Conservation (phyloP, 805 yeast species). For the Grigorovia yakushimaensis region DNA sequence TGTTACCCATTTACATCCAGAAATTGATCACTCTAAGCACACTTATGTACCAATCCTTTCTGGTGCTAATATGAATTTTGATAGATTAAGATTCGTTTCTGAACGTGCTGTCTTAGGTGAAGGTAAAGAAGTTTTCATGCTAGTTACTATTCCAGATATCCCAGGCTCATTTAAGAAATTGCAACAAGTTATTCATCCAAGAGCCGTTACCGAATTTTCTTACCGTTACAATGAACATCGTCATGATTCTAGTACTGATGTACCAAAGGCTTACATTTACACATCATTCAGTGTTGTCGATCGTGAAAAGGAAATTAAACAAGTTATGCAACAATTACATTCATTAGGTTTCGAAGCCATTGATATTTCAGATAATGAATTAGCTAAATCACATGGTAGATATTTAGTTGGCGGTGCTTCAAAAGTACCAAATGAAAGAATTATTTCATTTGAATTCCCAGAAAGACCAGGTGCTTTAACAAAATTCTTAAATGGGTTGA, state of each 20-base stretch:
- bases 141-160: conserved; percentile 81
- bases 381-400: conserved; percentile 94
- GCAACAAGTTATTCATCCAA: conserved; percentile 71
- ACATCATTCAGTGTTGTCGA: conserved; percentile 79
- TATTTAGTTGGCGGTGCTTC: conserved; percentile 92
- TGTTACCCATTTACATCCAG: conserved; percentile 50
- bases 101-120: conserved; percentile 98
- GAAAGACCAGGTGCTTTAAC: conserved; percentile 94
- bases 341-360: conserved; percentile 60
- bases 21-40: conserved; percentile 56
- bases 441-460: conserved; percentile 87
- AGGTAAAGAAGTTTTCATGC: conserved; percentile 89
- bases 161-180: conserved; percentile 84
- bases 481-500: conserved; percentile 62
- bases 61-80: conserved; percentile 98
- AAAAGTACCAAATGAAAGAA: conserved; percentile 59
- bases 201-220: conserved; percentile 89
- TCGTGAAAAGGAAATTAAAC: conserved; percentile 60
- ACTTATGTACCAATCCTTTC: conserved; percentile 79
- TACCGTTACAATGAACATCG: conserved; percentile 56
- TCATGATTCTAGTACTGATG: conserved; percentile 29
- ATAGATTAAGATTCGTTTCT: conserved; percentile 86
- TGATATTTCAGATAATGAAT: conserved; percentile 84
- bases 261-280: conserved; percentile 63
- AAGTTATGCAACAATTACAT: conserved; percentile 49